phyloP scores from a whole-genome alignment of 176 grass and related monocot genomes.

The Musa acuminata region DNA sequence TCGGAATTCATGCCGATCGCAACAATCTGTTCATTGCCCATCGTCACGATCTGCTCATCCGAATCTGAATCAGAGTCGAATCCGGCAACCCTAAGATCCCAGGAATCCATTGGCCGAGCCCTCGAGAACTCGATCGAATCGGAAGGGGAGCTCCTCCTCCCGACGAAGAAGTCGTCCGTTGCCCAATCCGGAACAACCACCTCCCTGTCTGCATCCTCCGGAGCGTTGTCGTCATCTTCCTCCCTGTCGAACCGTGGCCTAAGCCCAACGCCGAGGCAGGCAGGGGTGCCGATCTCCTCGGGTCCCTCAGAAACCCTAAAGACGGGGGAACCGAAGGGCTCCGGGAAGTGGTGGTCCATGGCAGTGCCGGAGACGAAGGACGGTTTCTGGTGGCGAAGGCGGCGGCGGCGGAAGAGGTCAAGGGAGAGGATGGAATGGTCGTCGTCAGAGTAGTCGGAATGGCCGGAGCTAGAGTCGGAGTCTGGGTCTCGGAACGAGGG shows the following conservation, averaged over 20 bases:
- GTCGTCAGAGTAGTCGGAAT: background rate
- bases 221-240: background rate
- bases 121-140: conserved; percentile 18
- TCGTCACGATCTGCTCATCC: conserved; percentile 22
- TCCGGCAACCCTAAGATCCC: conserved; percentile 4
- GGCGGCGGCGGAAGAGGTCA: background rate
- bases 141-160: background rate
- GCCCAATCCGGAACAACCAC: conserved; percentile 1
- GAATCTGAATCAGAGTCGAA: conserved; percentile 22
- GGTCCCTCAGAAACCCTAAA: background rate
- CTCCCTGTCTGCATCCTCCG: background rate
- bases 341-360: background rate
- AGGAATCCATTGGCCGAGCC: background rate
- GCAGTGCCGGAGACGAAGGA: background rate
- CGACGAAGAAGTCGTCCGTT: background rate
- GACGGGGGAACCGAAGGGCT: background rate
- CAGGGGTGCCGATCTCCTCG: background rate
- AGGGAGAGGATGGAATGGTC: background rate
- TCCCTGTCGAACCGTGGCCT: background rate
- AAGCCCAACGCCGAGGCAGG: background rate
- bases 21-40: conserved; percentile 8
- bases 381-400: no score
- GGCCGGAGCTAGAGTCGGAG: background rate
- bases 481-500: no score
- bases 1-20: background rate